A percentile compares a stretch with the other conserved stretches of the same genome.
phyloP scores from a whole-genome alignment of 225 moss, liverwort and hornwort genomes.

The Rhytidiadelphus loreus region DNA sequence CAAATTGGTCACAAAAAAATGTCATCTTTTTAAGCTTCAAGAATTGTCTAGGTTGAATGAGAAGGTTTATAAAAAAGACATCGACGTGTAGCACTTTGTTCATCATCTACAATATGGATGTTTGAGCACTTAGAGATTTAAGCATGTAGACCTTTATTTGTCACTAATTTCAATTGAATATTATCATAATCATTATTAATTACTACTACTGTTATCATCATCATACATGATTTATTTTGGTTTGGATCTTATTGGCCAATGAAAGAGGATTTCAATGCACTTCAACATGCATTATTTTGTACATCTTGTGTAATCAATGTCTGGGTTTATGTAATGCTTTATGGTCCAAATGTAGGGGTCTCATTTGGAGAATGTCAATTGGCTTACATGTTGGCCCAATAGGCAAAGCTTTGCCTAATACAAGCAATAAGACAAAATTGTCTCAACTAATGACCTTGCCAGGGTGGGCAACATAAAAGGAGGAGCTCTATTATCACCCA shows the following conservation, averaged over 20 bases:
- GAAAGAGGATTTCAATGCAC: neutral
- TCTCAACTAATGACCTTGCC: too few species aligned
- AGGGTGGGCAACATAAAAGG: too few species aligned
- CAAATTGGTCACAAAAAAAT: neutral
- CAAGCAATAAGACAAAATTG: too few species aligned
- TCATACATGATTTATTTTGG: neutral
- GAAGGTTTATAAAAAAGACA: neutral
- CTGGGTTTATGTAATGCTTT: too few species aligned
- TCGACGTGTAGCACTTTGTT: neutral
- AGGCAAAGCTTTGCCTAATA: too few species aligned
- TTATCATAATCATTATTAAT: too few species aligned
- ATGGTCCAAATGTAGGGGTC: neutral
- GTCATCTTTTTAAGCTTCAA: neutral
- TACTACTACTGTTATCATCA: too few species aligned
- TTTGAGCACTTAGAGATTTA: neutral
- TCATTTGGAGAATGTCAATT: too few species aligned
- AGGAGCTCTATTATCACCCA: too few species aligned
- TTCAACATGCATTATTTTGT: neutral
- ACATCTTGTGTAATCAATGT: neutral
- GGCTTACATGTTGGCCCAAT: too few species aligned
- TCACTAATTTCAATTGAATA: neutral
- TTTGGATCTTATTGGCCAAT: neutral
- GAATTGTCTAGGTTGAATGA: neutral
- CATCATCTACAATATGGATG: neutral
- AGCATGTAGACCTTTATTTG: accelerated